These are phyloP conservation scores for Elymus sibiricus DNA, from an alignment of 176 grass and related monocot genomes.

Conservation along the genomic window DNA sequence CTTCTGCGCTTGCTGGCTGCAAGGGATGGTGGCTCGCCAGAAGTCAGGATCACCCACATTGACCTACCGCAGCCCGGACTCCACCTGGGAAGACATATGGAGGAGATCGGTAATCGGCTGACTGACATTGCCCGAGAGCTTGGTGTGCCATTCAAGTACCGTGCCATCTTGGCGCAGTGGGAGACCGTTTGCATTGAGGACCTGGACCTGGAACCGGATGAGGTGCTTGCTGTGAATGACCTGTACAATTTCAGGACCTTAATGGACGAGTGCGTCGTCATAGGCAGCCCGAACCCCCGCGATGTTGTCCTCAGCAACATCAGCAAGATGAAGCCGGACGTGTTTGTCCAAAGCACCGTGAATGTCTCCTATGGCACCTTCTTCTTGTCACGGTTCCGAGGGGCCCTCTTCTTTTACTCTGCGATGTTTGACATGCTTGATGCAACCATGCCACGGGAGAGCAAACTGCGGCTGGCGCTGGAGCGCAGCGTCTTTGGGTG, in stretches of 20 bases:
- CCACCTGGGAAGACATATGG: conserved; percentile 18
- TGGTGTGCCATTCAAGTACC: conserved; percentile 38
- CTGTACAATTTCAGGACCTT: conserved; percentile 35
- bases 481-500: conserved; percentile 39
- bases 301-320: conserved; percentile 38
- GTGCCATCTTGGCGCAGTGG: conserved; percentile 21
- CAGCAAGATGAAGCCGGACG: conserved; percentile 26
- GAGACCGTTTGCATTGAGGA: conserved; percentile 18
- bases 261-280: conserved; percentile 37
- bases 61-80: conserved; percentile 45
- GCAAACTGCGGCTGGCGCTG: conserved; percentile 30
- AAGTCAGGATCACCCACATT: conserved; percentile 41
- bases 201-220: conserved; percentile 18
- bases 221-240: conserved; percentile 44
- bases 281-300: conserved; percentile 34
- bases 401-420: conserved; percentile 36
- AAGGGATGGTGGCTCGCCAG: conserved; percentile 19
- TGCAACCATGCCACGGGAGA: conserved; percentile 38
- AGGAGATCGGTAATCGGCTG: conserved; percentile 35
- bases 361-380: conserved; percentile 35
- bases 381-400: conserved; percentile 46
- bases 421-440: conserved; percentile 54
- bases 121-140: conserved; percentile 27
- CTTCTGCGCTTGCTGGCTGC: conserved; percentile 16
- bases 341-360: conserved; percentile 36